phyloP scores from a whole-genome alignment of 768 basidiomycete genomes.

The Paxillus rubicundulus region DNA sequence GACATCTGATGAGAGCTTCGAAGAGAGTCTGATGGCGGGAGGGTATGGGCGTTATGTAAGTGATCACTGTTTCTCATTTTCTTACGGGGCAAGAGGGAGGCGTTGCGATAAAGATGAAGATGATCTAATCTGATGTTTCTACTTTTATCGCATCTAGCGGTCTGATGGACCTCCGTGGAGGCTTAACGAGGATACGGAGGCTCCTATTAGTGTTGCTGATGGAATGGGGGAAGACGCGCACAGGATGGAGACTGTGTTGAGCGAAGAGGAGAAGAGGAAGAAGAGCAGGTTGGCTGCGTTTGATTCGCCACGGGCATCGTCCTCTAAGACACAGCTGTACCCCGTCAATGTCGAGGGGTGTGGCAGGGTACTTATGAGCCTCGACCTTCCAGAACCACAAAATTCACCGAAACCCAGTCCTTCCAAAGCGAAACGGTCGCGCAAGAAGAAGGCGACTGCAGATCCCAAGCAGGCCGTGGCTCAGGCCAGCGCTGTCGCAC shows the following conservation, averaged over 20 bases:
- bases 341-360: conserved; percentile 65
- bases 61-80: conserved; percentile 8
- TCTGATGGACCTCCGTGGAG: conserved; percentile 24
- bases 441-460: conserved; percentile 44
- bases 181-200: conserved; percentile 14
- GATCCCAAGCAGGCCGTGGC: conserved; percentile 21
- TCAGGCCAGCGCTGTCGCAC: conserved; percentile 9
- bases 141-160: conserved; percentile 17
- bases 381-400: conserved; percentile 40
- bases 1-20: conserved; percentile 81
- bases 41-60: conserved; percentile 76
- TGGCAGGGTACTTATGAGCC: conserved; percentile 69
- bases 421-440: conserved; percentile 39
- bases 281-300: conserved; percentile 67
- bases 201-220: conserved; percentile 10
- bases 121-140: conserved; percentile 12
- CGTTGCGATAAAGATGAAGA: neutral
- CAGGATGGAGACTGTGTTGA: conserved; percentile 18
- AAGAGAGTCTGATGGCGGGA: conserved; percentile 80
- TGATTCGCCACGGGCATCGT: conserved; percentile 34
- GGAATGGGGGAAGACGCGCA: conserved; percentile 10
- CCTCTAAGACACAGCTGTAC: conserved; percentile 43
- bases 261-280: conserved; percentile 65
- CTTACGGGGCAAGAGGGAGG: neutral
- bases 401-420: conserved; percentile 27